Percentiles rank a stretch among this genome's conserved stretches.
Conservation (phyloP, 2,329 filamentous ascomycete genomes). For the Cladobotryum mycophilum region DNA sequence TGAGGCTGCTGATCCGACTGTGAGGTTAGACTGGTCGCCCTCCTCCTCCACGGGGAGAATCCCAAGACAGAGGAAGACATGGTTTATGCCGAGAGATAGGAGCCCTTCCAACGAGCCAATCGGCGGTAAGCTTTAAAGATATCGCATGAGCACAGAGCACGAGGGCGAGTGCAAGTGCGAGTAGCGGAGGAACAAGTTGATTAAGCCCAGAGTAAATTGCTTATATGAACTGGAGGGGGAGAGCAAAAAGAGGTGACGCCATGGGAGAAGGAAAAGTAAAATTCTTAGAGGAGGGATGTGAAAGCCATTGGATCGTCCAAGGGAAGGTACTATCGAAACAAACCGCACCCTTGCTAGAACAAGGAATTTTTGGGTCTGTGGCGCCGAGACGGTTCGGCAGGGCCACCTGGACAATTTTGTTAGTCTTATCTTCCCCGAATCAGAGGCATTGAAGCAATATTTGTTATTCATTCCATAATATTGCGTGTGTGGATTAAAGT, state of each 20-base stretch:
- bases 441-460: neutral
- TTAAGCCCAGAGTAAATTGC: too few species aligned
- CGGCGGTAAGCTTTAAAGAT: conserved; percentile 15
- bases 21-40: conserved; percentile 32
- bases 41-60: conserved; percentile 45
- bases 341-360: conserved; percentile 8
- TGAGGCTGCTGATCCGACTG: conserved; percentile 23
- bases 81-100: conserved; percentile 11
- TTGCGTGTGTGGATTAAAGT: too few species aligned
- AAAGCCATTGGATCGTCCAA: neutral
- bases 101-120: conserved; percentile 9
- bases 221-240: neutral
- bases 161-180: neutral
- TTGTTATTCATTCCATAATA: neutral
- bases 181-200: too few species aligned
- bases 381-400: conserved; percentile 7
- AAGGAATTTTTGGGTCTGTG: conserved; percentile 12
- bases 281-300: neutral
- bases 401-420: neutral
- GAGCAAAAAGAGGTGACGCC: neutral
- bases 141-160: conserved; percentile 15
- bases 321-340: conserved; percentile 8
- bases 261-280: conserved; percentile 3
- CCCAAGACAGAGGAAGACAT: conserved; percentile 43
- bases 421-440: conserved; percentile 1